Evolutionary conservation across 2,329 filamentous ascomycete species (phyloP).

Genomic region (Xylaria sp.): DNA sequence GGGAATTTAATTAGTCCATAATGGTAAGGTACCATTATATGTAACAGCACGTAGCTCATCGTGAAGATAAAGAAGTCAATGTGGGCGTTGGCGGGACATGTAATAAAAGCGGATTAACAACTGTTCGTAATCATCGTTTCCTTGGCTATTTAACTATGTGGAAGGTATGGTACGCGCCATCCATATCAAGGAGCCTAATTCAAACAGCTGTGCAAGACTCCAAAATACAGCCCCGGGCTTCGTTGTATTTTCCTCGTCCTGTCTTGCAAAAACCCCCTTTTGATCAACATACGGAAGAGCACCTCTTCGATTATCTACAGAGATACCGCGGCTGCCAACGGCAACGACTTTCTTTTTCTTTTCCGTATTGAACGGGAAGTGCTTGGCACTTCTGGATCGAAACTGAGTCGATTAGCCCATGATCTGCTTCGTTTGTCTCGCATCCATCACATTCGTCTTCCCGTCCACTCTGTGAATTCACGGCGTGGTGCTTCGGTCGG

Average conservation of each 20-base stretch:
- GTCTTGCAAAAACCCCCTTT: conserved; percentile 24
- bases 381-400: background rate
- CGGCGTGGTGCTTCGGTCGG: background rate
- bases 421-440: background rate
- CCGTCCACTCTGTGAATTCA: background rate
- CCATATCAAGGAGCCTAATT: background rate
- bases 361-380: background rate
- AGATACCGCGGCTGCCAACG: background rate
- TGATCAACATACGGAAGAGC: conserved; percentile 2
- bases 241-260: conserved; percentile 14
- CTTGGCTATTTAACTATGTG: conserved; percentile 3
- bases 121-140: background rate
- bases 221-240: background rate
- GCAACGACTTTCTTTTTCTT: conserved; percentile 10
- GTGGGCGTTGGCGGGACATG: background rate
- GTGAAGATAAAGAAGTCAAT: background rate
- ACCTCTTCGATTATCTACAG: background rate
- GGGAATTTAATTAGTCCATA: background rate
- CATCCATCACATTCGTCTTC: background rate
- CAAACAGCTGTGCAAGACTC: conserved; percentile 12
- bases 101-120: background rate
- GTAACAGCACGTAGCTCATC: background rate
- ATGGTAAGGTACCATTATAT: background rate
- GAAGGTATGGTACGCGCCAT: conserved; percentile 5
- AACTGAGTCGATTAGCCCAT: background rate